Base-by-base conservation (phyloP, 208 protist species). In the Acanthamoeba lenticulata region DNA sequence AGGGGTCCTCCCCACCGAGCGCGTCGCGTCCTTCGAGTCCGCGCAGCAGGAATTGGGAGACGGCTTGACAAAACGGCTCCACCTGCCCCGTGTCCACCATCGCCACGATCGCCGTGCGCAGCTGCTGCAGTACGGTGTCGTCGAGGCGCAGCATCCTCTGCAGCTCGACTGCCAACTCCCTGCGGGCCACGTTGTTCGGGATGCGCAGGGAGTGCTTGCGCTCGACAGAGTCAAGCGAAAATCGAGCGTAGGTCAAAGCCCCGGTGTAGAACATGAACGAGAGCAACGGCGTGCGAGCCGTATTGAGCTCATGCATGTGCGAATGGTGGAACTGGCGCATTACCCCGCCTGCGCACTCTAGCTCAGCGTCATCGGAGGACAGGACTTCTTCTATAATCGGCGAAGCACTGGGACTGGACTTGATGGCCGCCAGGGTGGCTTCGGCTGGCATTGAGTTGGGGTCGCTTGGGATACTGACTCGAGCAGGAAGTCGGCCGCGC, bases 221-320 rank as follows among this genome's bases (percentile, higher is more conserved):
- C 49, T 69, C 2, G 34, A 91, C 19, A 19, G 44, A 38, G 42
- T 36, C 44, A 21, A 62, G 89, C 36, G 9, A 29, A 93, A 42
- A 44, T 24, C 5, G 89, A 42, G 65, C 49, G 89, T 93, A 93
- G 40, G 89, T 93, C 57, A 93, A 62, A 40, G 89, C 65, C 21
- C 89, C 49, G 45, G 1, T 93, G 89, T 93, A 93, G 65, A 72
- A 81, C 89, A 93, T 74, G 17, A 93, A 93, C 13, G 88, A 93
- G 88, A 93, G 88, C 57, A 79, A 93, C 32, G 27, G 40, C 38
- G 17, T 77, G 32, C 36, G 88, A 42, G 27, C 42, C 19, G 85
- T 91, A 15, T 13, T 32, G 47, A 91, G 85, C 60, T 93, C 57
- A 60, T 93, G 24, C 88, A 93, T 69, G 38, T 49, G 34, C 19